phyloP scores from a whole-genome alignment of 306 rosid species.

The Castanospermum australe region DNA sequence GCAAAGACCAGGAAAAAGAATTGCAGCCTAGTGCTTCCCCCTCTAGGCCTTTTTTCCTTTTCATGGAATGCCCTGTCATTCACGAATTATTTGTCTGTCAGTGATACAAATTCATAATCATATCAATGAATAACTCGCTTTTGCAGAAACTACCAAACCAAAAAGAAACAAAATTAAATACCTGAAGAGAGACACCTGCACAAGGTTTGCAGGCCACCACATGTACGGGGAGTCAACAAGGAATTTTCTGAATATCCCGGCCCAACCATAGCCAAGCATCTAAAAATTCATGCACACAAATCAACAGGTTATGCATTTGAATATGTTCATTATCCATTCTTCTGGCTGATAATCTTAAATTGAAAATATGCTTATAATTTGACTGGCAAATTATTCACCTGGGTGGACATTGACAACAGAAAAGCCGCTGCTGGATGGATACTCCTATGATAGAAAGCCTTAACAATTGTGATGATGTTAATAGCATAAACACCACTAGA shows the following conservation, averaged over 20 bases:
- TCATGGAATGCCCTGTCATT: constrained; percentile 82
- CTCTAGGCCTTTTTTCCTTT: constrained; percentile 67
- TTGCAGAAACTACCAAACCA: not conserved
- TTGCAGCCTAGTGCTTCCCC: constrained; percentile 72
- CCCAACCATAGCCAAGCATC: constrained; percentile 99
- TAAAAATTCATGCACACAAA: constrained; percentile 19
- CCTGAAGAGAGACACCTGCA: constrained; percentile 88
- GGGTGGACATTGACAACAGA: constrained; percentile 72
- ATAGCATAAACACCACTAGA: constrained; percentile 71
- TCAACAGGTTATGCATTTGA: not conserved
- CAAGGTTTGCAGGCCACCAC: constrained; percentile 97
- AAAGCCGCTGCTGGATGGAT: constrained; percentile 65
- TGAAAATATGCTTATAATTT: not conserved
- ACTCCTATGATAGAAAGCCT: constrained; percentile 69
- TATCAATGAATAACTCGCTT: not conserved
- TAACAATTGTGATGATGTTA: constrained; percentile 69
- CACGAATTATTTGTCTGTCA: not conserved
- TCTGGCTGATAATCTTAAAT: not conserved
- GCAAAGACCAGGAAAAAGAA: constrained; percentile 62
- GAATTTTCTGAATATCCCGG: constrained; percentile 75
- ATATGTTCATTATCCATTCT: no score
- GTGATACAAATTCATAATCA: not conserved
- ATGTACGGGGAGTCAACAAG: constrained; percentile 92
- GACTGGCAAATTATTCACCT: constrained; percentile 39
- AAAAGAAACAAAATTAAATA: constrained; percentile 8